Evolutionary conservation across 2,329 filamentous ascomycete species (phyloP), one percentile per base, ranked within the genome.

Genomic region (Ophiostoma montium): DNA sequence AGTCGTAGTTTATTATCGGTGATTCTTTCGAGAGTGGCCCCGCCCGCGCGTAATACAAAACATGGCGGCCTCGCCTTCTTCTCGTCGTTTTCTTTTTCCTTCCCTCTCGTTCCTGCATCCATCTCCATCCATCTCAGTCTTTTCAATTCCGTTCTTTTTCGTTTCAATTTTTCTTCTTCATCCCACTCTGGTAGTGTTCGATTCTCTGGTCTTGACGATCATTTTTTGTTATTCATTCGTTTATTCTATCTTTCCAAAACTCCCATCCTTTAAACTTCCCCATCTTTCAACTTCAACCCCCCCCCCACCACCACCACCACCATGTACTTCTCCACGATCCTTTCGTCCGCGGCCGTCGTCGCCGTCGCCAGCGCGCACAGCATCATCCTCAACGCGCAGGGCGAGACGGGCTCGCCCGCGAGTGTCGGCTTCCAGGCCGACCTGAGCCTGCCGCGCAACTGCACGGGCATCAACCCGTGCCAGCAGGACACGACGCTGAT

Each of bases 401-500:
- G 55, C 30, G 18, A 32, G 2, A 12, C 38, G 2, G 55, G 54
- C 8, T 55, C 55, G 5, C 52, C 55, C 0, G 35, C 54, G 33
- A 52, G 49, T 16, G 39, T 52, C 13, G 54, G 51, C n/a, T 56
- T 56, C 48, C 48, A 53, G 19, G 70, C 80, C 49, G 68, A 76
- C 54, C 61, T 69, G 35, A 62, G 60, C 51, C 67, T 78, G 54
- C 74, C 78, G 5, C 46, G 55, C 7, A 57, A 57, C 52, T 57
- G 55, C 54, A 54, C 54, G 1, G 21, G 35, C 19, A 54, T 54
- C 49, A 52, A 48, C 36, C 55, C 55, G 6, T 57, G 55, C 50
- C 55, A 57, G 57, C 74, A 76, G 54, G 78, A 82, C 53, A 68
- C 76, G 8, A 80, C 76, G 39, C 69, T 80, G 56, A 82, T 82